Evolutionary conservation across 2,329 filamentous ascomycete genomes (phyloP).

Genomic region (Orbilia javanica): DNA sequence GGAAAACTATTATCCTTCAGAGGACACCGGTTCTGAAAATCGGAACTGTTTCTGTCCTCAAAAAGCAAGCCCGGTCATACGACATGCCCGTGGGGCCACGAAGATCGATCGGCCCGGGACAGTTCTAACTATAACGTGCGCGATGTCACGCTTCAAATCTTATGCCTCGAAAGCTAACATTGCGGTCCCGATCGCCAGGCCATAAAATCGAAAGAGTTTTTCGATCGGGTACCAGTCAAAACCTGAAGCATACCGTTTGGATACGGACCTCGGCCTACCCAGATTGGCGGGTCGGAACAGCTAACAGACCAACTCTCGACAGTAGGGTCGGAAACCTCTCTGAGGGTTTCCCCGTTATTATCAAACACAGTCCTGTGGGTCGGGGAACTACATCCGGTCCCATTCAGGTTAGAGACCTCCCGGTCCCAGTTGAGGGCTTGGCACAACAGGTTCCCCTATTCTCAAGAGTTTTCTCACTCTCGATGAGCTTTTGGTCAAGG

Average conservation of each 20-base stretch:
- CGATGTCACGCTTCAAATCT: slow-evolving; percentile 11
- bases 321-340: slow-evolving; percentile 40
- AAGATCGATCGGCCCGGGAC: neutral
- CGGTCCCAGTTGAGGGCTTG: slow-evolving; percentile 47
- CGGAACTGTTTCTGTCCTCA: slow-evolving; percentile 25
- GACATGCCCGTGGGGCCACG: slow-evolving; percentile 1
- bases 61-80: neutral
- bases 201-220: neutral
- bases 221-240: neutral
- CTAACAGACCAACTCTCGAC: slow-evolving; percentile 34
- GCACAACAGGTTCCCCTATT: slow-evolving; percentile 42
- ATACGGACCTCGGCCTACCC: slow-evolving; percentile 31
- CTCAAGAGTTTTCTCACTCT: neutral
- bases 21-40: slow-evolving; percentile 12
- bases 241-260: neutral
- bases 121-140: no score
- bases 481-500: neutral
- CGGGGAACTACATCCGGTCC: slow-evolving; percentile 58
- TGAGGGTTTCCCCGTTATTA: slow-evolving; percentile 24
- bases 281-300: slow-evolving; percentile 43
- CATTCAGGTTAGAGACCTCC: slow-evolving; percentile 43
- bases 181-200: slow-evolving; percentile 37
- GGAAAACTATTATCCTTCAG: neutral
- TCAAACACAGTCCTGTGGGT: slow-evolving; percentile 37
- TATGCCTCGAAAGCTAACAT: slow-evolving; percentile 12